These are phyloP conservation scores for Phytophthora pseudosyringae DNA, from an alignment of 352 stramenopile species.

Conservation along the genomic window DNA sequence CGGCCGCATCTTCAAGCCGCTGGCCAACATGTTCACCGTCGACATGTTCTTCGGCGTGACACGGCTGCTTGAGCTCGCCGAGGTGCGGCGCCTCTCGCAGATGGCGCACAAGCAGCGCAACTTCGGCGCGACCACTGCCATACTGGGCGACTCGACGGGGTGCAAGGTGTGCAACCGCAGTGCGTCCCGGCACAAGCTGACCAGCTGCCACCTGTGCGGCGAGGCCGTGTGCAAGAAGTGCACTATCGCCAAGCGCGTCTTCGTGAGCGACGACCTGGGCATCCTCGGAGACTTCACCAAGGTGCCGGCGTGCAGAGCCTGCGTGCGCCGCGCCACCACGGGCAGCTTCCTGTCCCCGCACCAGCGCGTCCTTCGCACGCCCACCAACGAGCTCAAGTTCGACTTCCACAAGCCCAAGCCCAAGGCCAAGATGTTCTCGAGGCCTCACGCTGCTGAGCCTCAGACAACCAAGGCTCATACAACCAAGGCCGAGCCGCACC, in stretches of 20 bases:
- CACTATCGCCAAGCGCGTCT: slow-evolving; percentile 50
- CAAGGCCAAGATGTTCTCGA: slow-evolving; percentile 19
- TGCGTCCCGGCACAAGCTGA: slow-evolving; percentile 41
- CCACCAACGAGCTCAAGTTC: slow-evolving; percentile 20
- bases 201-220: slow-evolving; percentile 56
- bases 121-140: slow-evolving; percentile 20
- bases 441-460: not conserved
- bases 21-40: slow-evolving; percentile 50
- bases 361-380: slow-evolving; percentile 25
- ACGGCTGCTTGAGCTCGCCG: slow-evolving; percentile 52
- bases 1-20: slow-evolving; percentile 45
- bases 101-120: slow-evolving; percentile 51
- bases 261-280: slow-evolving; percentile 44
- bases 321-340: slow-evolving; percentile 48
- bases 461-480: not conserved
- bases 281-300: slow-evolving; percentile 57
- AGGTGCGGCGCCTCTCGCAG: slow-evolving; percentile 61
- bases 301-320: slow-evolving; percentile 45
- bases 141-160: slow-evolving; percentile 21
- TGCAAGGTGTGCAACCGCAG: slow-evolving; percentile 50
- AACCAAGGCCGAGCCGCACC: not conserved
- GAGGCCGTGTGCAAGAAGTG: slow-evolving; percentile 57
- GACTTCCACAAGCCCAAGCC: slow-evolving; percentile 29
- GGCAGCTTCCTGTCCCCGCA: slow-evolving; percentile 31
- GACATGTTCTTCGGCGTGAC: slow-evolving; percentile 57